Evolutionary conservation across 2,329 filamentous ascomycete species (phyloP).

Genomic region (Apiospora koreana): DNA sequence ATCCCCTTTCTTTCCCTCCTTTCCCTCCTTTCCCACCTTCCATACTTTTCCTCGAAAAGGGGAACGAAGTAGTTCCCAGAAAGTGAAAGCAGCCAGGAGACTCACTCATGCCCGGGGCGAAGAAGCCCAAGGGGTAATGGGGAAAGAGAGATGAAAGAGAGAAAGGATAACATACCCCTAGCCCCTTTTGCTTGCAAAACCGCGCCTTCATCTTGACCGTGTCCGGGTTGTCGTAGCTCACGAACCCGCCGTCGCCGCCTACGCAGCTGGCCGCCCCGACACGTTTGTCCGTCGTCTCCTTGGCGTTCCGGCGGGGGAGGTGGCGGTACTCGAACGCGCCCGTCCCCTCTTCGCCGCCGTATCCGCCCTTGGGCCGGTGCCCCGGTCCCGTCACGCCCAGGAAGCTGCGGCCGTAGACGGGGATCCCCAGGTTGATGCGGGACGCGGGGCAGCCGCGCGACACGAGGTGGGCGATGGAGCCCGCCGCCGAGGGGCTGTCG

Average conservation of each 20-base stretch:
- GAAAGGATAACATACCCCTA: conserved; percentile 54
- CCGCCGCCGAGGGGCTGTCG: not conserved
- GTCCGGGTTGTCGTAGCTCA: conserved; percentile 77
- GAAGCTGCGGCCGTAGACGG: conserved; percentile 76
- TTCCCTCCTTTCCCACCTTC: no score
- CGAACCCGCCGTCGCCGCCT: conserved; percentile 74
- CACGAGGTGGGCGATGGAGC: conserved; percentile 64
- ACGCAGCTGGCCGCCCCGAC: conserved; percentile 71
- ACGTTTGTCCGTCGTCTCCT: conserved; percentile 68
- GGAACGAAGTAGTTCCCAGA: no score
- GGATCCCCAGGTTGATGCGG: conserved; percentile 76
- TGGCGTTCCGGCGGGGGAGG: conserved; percentile 61
- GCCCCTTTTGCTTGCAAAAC: conserved; percentile 69
- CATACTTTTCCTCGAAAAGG: conserved; percentile 11
- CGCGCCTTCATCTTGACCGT: conserved; percentile 75
- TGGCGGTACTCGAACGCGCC: conserved; percentile 70
- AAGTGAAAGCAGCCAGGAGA: no score
- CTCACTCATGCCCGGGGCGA: no score
- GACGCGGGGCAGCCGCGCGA: conserved; percentile 65
- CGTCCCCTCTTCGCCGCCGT: conserved; percentile 61
- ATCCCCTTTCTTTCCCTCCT: not conserved
- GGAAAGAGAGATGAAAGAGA: not conserved
- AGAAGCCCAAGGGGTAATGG: no score
- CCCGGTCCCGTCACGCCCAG: conserved; percentile 65
- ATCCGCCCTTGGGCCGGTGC: conserved; percentile 54